phyloP scores from a whole-genome alignment of 306 rosid genomes.

The Gastrolobium bilobum region DNA sequence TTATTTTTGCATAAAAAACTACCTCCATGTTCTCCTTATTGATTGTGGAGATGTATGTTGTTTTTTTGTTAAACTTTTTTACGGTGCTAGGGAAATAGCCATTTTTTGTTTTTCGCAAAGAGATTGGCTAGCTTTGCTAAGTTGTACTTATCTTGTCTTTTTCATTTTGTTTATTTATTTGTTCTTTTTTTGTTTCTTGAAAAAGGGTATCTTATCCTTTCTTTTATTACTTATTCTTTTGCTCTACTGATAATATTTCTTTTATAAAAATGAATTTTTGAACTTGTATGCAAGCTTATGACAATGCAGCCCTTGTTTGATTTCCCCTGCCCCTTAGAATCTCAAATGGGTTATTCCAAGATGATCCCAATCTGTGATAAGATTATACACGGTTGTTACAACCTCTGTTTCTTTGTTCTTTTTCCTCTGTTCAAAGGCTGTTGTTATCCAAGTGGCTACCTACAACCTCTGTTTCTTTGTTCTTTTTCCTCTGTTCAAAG shows the following conservation, averaged over 20 bases:
- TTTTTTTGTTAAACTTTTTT: constrained; percentile 13
- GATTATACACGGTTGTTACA: constrained; percentile 12
- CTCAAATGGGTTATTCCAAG: not conserved
- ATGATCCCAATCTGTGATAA: constrained; percentile 24
- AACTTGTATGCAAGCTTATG: constrained; percentile 1
- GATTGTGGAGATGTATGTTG: not conserved
- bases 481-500: constrained; percentile 14
- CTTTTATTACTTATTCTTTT: not conserved
- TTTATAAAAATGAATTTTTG: not conserved
- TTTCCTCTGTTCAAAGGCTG: not conserved
- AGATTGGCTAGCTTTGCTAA: not conserved
- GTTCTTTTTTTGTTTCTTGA: constrained; percentile 10
- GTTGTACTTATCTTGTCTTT: not conserved
- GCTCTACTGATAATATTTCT: not conserved
- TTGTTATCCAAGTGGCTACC: too few relatives aligned
- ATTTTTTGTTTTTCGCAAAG: not conserved
- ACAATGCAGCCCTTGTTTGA: constrained; percentile 9
- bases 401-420: constrained; percentile 22
- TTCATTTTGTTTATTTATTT: constrained; percentile 1
- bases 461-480: constrained; percentile 2
- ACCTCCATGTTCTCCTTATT: constrained; percentile 2
- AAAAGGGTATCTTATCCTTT: not conserved
- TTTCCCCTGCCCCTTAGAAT: not conserved
- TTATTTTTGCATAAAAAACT: not conserved
- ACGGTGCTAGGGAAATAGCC: constrained; percentile 4